phyloP scores from a whole-genome alignment of 176 grass and related monocot species.

The Oryza longistaminata region DNA sequence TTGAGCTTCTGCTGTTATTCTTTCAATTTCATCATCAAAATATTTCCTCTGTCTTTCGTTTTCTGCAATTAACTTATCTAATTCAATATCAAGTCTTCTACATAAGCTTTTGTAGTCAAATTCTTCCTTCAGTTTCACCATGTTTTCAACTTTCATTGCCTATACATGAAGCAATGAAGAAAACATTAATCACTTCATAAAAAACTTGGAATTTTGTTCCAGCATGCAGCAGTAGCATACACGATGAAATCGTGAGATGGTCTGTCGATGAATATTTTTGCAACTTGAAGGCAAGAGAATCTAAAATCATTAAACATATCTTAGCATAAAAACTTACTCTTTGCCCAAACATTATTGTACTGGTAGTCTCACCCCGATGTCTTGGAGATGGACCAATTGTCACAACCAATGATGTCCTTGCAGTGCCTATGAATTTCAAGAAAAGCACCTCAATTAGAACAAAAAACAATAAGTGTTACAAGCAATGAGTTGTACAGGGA shows the following conservation, averaged over 20 bases:
- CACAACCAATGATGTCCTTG: slow-evolving; percentile 97
- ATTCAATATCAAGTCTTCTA: slow-evolving; percentile 91
- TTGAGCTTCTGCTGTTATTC: slow-evolving; percentile 85
- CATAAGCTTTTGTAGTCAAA: slow-evolving; percentile 99
- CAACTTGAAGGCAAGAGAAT: slow-evolving; percentile 4
- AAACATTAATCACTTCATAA: slow-evolving; percentile 18
- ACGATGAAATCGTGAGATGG: background rate
- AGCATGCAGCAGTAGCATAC: background rate
- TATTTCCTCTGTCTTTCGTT: slow-evolving; percentile 90
- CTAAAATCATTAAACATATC: slow-evolving; percentile 17
- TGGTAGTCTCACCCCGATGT: slow-evolving; percentile 95
- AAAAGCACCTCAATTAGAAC: slow-evolving; percentile 39
- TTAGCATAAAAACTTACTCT: slow-evolving; percentile 60
- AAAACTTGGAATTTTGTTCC: background rate
- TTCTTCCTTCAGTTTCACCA: slow-evolving; percentile 99
- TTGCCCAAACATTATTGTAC: slow-evolving; percentile 99
- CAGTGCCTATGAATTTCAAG: slow-evolving; percentile 74
- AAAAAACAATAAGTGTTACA: slow-evolving; percentile 24
- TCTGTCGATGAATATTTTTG: background rate
- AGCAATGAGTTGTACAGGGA: too few relatives aligned
- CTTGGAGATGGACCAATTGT: slow-evolving; percentile 98
- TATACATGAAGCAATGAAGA: slow-evolving; percentile 38
- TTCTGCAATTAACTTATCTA: slow-evolving; percentile 91
- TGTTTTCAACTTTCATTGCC: slow-evolving; percentile 99
- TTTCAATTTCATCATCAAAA: slow-evolving; percentile 94